These are phyloP conservation scores for Poa pratensis DNA, from an alignment of 176 grass and related monocot species.

Conservation along the genomic window DNA sequence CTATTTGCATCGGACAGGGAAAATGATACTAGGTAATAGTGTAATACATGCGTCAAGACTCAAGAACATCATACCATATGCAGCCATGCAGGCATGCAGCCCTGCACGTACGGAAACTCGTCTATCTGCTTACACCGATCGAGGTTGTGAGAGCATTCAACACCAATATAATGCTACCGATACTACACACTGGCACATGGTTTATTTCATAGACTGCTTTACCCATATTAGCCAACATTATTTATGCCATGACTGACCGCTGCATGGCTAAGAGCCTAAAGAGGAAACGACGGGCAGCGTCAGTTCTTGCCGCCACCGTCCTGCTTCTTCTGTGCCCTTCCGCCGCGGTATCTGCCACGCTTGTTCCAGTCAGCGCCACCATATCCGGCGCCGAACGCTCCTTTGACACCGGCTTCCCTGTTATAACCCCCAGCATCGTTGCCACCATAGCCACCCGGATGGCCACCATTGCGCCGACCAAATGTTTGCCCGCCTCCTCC, in stretches of 20 bases:
- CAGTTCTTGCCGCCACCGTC: slow-evolving; percentile 38
- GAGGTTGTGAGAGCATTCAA: background rate
- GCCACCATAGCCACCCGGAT: slow-evolving; percentile 22
- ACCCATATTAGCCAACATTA: background rate
- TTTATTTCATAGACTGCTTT: slow-evolving; percentile 6
- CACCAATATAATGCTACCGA: background rate
- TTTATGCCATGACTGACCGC: background rate
- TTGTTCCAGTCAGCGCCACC: slow-evolving; percentile 41
- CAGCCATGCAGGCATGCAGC: background rate
- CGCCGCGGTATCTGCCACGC: slow-evolving; percentile 36
- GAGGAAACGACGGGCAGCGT: slow-evolving; percentile 10
- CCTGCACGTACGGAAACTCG: background rate
- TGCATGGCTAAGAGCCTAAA: background rate
- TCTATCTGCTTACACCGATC: background rate
- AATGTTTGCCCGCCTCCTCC: slow-evolving; percentile 21
- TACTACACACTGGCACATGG: background rate
- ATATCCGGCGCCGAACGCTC: background rate
- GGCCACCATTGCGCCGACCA: slow-evolving; percentile 26
- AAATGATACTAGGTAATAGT: too few species aligned
- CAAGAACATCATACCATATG: too few species aligned
- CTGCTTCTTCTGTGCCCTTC: slow-evolving; percentile 12
- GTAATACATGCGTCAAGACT: too few species aligned
- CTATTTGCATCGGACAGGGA: too few species aligned
- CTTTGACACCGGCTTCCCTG: background rate
- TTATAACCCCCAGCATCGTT: background rate